phyloP scores from a whole-genome alignment of 2,329 filamentous ascomycete genomes.

The Talaromyces sp. region DNA sequence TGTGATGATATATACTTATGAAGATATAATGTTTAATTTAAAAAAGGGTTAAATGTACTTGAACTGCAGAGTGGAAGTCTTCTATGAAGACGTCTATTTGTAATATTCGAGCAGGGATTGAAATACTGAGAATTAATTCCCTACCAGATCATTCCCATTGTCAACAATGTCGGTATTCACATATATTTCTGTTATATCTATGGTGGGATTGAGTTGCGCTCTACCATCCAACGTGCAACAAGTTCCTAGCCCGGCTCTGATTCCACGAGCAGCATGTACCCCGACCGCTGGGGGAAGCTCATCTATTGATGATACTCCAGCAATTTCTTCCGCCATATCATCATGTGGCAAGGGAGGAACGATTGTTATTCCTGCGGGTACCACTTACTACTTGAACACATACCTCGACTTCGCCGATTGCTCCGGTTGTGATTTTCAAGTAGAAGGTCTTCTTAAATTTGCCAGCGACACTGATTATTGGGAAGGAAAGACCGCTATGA shows the following conservation, averaged over 20 bases:
- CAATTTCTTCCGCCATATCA: conserved; percentile 39
- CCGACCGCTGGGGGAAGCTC: conserved; percentile 24
- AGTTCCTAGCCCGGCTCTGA: background rate
- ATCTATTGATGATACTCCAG: conserved; percentile 39
- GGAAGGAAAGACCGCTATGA: conserved; percentile 37
- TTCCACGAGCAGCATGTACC: conserved; percentile 24
- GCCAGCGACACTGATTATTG: conserved; percentile 38
- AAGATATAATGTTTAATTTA: background rate
- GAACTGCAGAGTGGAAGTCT: background rate
- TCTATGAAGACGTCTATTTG: background rate
- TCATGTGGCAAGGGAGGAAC: conserved; percentile 41
- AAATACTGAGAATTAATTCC: background rate
- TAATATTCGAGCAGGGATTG: background rate
- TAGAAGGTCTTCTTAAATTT: conserved; percentile 42
- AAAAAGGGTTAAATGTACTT: background rate
- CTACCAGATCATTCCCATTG: background rate
- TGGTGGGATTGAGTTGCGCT: background rate
- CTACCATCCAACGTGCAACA: background rate
- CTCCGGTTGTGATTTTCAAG: conserved; percentile 40
- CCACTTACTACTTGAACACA: conserved; percentile 41
- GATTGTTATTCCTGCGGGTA: conserved; percentile 38
- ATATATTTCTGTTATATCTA: background rate
- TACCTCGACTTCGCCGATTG: conserved; percentile 40
- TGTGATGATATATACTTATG: too few species aligned
- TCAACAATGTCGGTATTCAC: background rate